phyloP scores from a whole-genome alignment of 345 rosid genomes.

The Rhodamnia rubescens region DNA sequence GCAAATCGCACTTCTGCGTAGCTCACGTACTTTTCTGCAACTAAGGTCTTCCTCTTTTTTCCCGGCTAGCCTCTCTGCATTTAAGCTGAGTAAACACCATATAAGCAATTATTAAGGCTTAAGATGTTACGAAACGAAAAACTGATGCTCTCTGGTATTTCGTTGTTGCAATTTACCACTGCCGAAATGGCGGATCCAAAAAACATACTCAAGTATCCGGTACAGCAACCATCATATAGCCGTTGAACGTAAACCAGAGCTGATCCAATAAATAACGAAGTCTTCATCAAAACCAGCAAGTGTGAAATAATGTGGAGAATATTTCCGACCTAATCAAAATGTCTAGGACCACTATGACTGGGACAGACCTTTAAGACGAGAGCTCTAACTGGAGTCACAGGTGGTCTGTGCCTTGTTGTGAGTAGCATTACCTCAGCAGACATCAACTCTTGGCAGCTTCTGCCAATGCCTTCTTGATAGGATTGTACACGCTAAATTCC shows the following conservation, averaged over 20 bases:
- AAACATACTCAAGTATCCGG: not conserved
- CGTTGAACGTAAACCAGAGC: not conserved
- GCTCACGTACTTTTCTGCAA: no score
- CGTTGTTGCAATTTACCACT: not conserved
- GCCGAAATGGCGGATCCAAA: not conserved
- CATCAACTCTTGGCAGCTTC: not conserved
- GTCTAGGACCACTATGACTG: not conserved
- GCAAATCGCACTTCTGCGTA: no score
- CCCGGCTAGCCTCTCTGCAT: no score
- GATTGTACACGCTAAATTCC: slow-evolving; percentile 83
- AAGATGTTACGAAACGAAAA: not conserved
- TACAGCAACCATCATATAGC: not conserved
- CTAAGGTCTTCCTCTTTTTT: no score
- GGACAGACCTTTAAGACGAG: not conserved
- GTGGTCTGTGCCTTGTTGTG: not conserved
- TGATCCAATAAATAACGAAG: not conserved
- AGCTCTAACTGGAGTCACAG: not conserved
- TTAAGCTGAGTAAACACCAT: not conserved
- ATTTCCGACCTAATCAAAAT: not conserved
- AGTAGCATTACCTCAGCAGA: not conserved
- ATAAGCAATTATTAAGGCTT: not conserved
- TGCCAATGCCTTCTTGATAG: slow-evolving; percentile 25
- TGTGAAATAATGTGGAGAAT: not conserved
- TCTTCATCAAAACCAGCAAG: not conserved
- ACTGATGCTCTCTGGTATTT: not conserved